These are phyloP conservation scores for Plantago ovata DNA, from an alignment of 257 asterid species.

Conservation along the genomic window DNA sequence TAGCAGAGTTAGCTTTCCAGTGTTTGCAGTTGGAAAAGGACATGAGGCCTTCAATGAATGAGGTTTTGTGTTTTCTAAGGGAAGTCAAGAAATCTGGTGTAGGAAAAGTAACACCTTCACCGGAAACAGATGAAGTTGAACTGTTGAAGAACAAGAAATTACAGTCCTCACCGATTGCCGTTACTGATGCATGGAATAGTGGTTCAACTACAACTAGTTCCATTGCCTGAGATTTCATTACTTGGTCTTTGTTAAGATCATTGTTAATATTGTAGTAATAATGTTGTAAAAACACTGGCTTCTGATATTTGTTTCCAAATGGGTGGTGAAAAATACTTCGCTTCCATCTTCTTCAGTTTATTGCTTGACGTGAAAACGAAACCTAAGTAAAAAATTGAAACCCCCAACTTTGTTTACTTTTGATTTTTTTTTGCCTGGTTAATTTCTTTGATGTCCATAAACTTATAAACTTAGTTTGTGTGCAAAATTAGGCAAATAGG, in stretches of 20 bases:
- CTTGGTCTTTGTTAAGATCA: not conserved
- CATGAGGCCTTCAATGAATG: constrained; percentile 48
- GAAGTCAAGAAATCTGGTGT: constrained; percentile 17
- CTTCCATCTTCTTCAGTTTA: too few species aligned
- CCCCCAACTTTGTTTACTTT: too few species aligned
- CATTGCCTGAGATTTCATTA: constrained; percentile 13
- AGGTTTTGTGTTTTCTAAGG: constrained; percentile 32
- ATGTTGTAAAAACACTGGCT: constrained; percentile 5
- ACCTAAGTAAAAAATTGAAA: too few species aligned
- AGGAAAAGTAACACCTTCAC: constrained; percentile 15
- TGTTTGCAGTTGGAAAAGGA: constrained; percentile 52
- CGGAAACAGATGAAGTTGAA: constrained; percentile 32
- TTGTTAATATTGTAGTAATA: too few species aligned
- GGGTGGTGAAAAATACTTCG: not conserved
- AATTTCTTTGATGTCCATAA: too few species aligned
- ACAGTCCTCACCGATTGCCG: constrained; percentile 33
- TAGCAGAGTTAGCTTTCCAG: constrained; percentile 49
- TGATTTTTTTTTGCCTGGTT: too few species aligned
- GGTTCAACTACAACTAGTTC: constrained; percentile 26
- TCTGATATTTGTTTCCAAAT: not conserved
- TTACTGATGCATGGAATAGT: constrained; percentile 33
- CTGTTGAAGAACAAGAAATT: constrained; percentile 23
- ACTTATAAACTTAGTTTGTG: too few species aligned
- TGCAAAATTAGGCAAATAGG: too few species aligned
- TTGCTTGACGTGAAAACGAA: too few species aligned